Evolutionary conservation across 2,329 filamentous ascomycete genomes (phyloP).

Genomic region (Eurotiales sp.): DNA sequence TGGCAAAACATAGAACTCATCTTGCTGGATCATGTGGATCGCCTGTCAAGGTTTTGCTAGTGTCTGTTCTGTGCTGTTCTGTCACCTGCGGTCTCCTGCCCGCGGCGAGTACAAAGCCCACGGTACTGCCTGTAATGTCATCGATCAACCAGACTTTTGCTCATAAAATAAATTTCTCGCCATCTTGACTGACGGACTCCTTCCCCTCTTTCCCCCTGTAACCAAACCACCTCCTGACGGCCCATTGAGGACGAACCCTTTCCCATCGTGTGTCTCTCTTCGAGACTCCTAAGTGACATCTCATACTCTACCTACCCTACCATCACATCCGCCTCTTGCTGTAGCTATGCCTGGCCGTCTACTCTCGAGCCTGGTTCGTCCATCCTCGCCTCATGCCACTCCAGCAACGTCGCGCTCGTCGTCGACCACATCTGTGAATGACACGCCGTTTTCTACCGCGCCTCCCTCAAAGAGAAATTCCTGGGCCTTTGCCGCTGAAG

Average conservation of each 20-base stretch:
- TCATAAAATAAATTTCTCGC: neutral
- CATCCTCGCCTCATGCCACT: constrained; percentile 25
- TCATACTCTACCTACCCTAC: no score
- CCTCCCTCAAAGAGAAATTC: constrained; percentile 25
- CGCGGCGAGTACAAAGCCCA: neutral
- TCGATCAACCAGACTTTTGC: no score
- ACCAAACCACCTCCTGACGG: no score
- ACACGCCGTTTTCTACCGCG: constrained; percentile 14
- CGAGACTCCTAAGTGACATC: no score
- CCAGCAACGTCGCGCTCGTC: constrained; percentile 32
- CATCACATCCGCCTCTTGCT: neutral
- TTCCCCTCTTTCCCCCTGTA: neutral
- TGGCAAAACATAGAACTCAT: no score
- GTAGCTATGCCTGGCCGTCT: constrained; percentile 37
- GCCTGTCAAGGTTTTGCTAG: no score
- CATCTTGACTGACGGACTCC: neutral
- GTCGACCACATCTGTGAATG: constrained; percentile 37
- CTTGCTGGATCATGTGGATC: constrained; percentile 8
- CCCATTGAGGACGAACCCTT: no score
- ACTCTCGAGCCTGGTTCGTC: constrained; percentile 37
- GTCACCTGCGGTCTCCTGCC: no score
- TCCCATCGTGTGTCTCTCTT: no score
- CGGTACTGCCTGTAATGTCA: neutral
- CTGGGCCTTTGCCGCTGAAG: constrained; percentile 22
- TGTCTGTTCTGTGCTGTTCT: no score